Evolutionary conservation across 257 asterid species (phyloP).

Genomic region (Ligustrum vulgare): DNA sequence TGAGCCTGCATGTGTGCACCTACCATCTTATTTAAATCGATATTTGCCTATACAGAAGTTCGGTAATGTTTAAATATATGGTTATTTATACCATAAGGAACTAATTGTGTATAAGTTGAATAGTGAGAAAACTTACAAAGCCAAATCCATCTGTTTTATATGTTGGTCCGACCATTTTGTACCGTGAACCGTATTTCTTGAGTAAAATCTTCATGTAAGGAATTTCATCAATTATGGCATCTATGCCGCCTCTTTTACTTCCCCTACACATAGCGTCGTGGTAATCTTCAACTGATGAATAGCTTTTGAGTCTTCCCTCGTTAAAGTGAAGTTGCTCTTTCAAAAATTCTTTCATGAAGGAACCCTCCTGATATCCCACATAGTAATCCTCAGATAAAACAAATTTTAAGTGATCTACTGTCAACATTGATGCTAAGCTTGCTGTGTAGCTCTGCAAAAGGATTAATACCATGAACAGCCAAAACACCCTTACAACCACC

Average conservation of each 20-base stretch:
- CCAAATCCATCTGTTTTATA: conserved; percentile 33
- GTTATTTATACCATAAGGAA: not conserved
- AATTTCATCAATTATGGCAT: conserved; percentile 38
- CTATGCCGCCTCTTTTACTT: conserved; percentile 26
- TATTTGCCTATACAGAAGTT: too few relatives aligned
- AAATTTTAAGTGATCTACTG: not conserved
- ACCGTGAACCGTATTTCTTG: conserved; percentile 24
- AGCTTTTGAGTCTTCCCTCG: conserved; percentile 20
- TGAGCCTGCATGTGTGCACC: too few relatives aligned
- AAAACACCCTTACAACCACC: not conserved
- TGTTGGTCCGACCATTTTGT: conserved; percentile 26
- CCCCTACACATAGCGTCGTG: conserved; percentile 27
- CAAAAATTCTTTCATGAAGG: conserved; percentile 29
- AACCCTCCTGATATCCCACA: conserved; percentile 27
- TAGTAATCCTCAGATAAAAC: not conserved
- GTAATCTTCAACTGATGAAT: conserved; percentile 9
- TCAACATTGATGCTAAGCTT: conserved; percentile 1
- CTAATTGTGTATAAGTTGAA: not conserved
- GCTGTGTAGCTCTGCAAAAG: conserved; percentile 17
- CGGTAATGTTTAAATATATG: too few relatives aligned
- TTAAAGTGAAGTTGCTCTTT: conserved; percentile 19
- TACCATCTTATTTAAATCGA: too few relatives aligned
- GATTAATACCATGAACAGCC: conserved; percentile 24
- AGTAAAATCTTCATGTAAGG: conserved; percentile 47
- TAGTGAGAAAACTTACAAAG: conserved; percentile 30